Evolutionary conservation across 441 rosid species (phyloP), one percentile per base, ranked within the genome.

Genomic region (Adansonia gregorii): DNA sequence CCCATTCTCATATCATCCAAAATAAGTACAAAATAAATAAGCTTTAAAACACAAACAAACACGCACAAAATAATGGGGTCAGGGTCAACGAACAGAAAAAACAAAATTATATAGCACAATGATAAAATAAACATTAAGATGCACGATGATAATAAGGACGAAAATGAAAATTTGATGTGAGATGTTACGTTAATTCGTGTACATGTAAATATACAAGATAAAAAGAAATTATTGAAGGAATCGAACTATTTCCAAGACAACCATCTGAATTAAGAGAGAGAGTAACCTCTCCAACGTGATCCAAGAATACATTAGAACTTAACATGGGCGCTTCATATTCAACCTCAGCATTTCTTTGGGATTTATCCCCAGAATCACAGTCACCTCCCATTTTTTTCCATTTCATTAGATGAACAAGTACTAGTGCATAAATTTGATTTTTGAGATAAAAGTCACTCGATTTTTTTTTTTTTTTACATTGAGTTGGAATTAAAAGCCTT

Each of bases 201-300:
- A 46, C 0, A 1, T 31, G 39, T 27, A 68, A 19, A 15, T 31
- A 8, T 8, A 70, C 3, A 52, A 15, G 61, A 71, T 10, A 11
- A 67, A 74, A 5, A 1, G 8, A 12, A 39, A 60, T 68, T 79
- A 78, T 78, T 82, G 9, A 77, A 43, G 79, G 93, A 72, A 67
- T 86, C 90, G 59, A 83, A 80, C 78, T 76, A 84, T 80, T 87
- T 80, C 97, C 97, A 92, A n/a, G 91, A 89, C 80, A 95, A 84
- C 90, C 94, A 81, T 91, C 87, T 39, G 90, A 85, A 85, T 85
- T 71, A 58, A 81, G 83, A 61, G 85, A 73, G 45, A 93, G 89
- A 80, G 75, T 70, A 8, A 92, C 92, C 80, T 87, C 88, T 19
- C 98, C 98, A n/a, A 65, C 54, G 68, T 88, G 85, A 80, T 91